Base-by-base conservation (phyloP, 1,139 yeast species). In the Kurtzmaniella quercitrusa region DNA sequence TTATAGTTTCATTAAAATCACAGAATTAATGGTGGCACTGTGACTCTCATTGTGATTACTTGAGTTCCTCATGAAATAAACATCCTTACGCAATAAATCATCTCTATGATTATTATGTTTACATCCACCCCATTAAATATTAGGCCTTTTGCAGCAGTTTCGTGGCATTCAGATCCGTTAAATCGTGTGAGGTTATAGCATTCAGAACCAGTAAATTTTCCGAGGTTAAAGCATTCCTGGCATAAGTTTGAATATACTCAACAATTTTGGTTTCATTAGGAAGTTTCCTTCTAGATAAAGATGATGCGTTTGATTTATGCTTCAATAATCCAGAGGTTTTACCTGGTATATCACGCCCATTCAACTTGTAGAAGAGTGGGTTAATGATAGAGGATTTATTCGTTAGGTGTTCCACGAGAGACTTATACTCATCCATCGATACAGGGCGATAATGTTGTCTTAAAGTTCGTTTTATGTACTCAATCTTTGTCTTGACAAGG, bases 401-500 rank as follows among this genome's bases (percentile, higher is more conserved):
- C 4, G 3, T 14, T 15, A 36, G 19, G n/a, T 36, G 25, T n/a
- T 11, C 9, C 4, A 19, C n/a, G 12, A 36, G n/a, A 15, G 10
- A 2, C 4, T 14, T n/a, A 16, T 19, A 36, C 14, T 53, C 48
- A 0, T 40, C 39, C 33, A 57, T 49, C 0, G 41, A 38, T 1
- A 71, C 54, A 2, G 76, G 75, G 39, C 46, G 48, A 37, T 48
- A 50, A 1, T 46, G 42, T 8, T 47, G 40, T 9, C 65, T 42
- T 0, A 64, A 38, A 3, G 39, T 23, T n/a, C 40, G 38, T 43
- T 63, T 66, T 1, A 64, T 52, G 7, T 54, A 46, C 7, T 53
- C 57, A 2, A 73, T 49, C 37, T 60, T 59, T n/a, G 51, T 45
- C 33, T 54, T 51, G 19, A 70, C 50, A 25, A 58, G 46, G 23